Base-by-base conservation (phyloP, 2,329 filamentous ascomycete species). In the Aspergillus quadricinctus region DNA sequence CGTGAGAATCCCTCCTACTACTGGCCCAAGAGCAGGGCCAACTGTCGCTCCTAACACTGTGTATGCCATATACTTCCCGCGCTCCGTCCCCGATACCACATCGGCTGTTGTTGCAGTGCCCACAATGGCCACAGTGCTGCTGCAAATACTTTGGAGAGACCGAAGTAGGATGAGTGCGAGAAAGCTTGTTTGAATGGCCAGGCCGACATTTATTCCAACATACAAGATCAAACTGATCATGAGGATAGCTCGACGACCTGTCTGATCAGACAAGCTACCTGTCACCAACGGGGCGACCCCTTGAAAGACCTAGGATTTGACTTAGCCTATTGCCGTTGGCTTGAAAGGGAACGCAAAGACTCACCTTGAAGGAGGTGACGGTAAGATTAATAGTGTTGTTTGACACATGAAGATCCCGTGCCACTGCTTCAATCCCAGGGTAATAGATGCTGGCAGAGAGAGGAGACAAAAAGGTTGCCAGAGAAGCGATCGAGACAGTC, bases 381-480 rank as follows among this genome's bases (percentile, higher is more conserved):
- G 57, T 58, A 27, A 58, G 27, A 25, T 53, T 54, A 10, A 58
- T 58, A 10, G 45, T 49, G 11, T 50, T 31, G 17, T 50, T 40
- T 14, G 57, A 51, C 14, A 53, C 50, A 7, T 50, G 52, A 7
- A 69, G 56, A 41, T 69, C 66, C 3, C 53, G 23, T 14, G 75
- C 67, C 17, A 80, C 72, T 2, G 67, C 59, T 48, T 73, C 69
- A 4, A 81, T 59, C 0, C 77, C 73, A 0, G 80, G 78, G 50
- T 80, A 74, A 67, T 82, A 83, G 51, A 83, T 81, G 57, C 78
- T 81, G 31, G 76, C 77, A 3, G 80, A 79, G 11, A 80, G 61
- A 1, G 81, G 81, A 2, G 80, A 82, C 68, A 84, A 82, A 29
- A 83, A 69, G 1, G 77, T 78, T 1, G 80, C 81, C 1, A 79